phyloP scores from a whole-genome alignment of 345 rosid species.

The Atalantia buxifolia region DNA sequence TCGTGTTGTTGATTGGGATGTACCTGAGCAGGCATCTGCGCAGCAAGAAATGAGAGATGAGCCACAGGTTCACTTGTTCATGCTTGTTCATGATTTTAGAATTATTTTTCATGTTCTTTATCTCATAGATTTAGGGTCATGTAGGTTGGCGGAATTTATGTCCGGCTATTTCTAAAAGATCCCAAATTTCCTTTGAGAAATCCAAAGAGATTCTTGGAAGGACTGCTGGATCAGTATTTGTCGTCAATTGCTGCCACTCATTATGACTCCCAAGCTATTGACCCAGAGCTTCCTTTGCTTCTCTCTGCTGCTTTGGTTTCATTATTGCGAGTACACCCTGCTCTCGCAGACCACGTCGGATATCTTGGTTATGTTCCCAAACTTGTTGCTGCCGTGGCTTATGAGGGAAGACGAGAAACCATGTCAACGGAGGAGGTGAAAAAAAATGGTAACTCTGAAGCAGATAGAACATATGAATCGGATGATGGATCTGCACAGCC shows the following conservation, averaged over 20 bases:
- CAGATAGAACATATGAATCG: constrained; percentile 45
- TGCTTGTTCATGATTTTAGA: background rate
- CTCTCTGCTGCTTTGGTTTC: constrained; percentile 99
- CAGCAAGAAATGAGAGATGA: constrained; percentile 91
- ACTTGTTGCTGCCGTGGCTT: constrained; percentile 96
- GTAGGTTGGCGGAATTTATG: constrained; percentile 96
- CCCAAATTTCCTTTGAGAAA: constrained; percentile 97
- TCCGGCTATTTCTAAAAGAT: constrained; percentile 90
- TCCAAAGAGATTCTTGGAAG: constrained; percentile 96
- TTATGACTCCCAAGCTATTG: constrained; percentile 70
- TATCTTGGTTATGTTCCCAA: constrained; percentile 98
- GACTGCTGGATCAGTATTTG: constrained; percentile 91
- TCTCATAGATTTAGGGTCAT: constrained; percentile 25
- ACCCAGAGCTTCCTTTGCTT: constrained; percentile 92
- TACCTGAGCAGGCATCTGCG: constrained; percentile 91
- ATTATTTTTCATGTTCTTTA: background rate
- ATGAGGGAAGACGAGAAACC: constrained; percentile 86
- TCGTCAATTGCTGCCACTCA: constrained; percentile 92
- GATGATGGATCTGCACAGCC: constrained; percentile 55
- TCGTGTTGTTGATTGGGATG: constrained; percentile 93
- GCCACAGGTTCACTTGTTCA: constrained; percentile 59
- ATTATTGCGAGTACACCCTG: constrained; percentile 94
- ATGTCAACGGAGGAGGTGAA: constrained; percentile 73
- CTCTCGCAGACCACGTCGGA: constrained; percentile 96
- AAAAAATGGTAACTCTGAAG: constrained; percentile 40